A percentile compares a stretch with the other conserved stretches of the same genome.
Conservation (phyloP, 108 stramenopile genomes). For the Asterionellopsis glacialis region DNA sequence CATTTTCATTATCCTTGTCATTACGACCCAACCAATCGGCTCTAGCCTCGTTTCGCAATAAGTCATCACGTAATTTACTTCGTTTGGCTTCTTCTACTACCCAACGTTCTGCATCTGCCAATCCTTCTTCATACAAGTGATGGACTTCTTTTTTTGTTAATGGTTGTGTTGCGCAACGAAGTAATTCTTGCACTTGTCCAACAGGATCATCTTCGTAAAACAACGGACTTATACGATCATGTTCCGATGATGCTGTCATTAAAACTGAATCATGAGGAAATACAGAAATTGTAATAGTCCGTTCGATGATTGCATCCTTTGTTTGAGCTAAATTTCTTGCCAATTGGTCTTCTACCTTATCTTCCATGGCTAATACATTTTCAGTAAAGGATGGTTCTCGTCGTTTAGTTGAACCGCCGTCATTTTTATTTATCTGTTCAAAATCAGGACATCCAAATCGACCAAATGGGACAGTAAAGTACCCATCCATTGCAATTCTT, state of each 20-base stretch:
- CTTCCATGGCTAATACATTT: background rate
- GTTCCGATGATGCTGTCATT: slow-evolving; percentile 29
- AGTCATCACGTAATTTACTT: no score
- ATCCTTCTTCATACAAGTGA: slow-evolving; percentile 59
- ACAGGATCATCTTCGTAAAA: background rate
- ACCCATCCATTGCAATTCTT: slow-evolving; percentile 69
- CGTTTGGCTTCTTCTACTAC: slow-evolving; percentile 47
- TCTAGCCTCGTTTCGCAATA: no score
- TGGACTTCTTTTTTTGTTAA: slow-evolving; percentile 47
- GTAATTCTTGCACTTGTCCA: slow-evolving; percentile 36
- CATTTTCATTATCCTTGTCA: no score
- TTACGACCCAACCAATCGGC: no score
- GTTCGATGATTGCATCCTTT: slow-evolving; percentile 37
- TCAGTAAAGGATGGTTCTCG: background rate
- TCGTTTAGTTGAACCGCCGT: background rate
- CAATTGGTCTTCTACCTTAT: no score
- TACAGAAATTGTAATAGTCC: slow-evolving; percentile 60
- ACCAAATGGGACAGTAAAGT: slow-evolving; percentile 63
- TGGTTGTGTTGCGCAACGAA: slow-evolving; percentile 59
- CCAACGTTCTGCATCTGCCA: slow-evolving; percentile 66
- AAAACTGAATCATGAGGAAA: slow-evolving; percentile 54
- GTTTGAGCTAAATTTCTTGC: background rate
- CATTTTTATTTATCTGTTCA: slow-evolving; percentile 2
- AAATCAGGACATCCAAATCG: slow-evolving; percentile 80
- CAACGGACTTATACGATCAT: slow-evolving; percentile 52